These are phyloP conservation scores for Candida dajiaensis DNA, from an alignment of 805 yeast genomes.

Conservation along the genomic window DNA sequence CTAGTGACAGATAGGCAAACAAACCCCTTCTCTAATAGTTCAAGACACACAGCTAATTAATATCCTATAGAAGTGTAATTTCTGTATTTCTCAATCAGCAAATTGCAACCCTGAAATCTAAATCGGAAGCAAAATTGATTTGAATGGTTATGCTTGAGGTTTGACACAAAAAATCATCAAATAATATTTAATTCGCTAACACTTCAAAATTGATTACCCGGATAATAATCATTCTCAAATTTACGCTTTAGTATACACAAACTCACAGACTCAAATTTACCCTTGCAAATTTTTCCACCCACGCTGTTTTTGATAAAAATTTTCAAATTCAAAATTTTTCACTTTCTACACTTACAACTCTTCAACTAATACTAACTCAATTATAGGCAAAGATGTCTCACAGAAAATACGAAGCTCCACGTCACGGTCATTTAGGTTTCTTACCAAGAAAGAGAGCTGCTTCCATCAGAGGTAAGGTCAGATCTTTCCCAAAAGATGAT, in stretches of 20 bases:
- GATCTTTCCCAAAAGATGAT: slow-evolving; percentile 99
- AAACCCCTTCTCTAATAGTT: too few relatives aligned
- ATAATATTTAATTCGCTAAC: too few relatives aligned
- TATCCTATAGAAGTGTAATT: too few relatives aligned
- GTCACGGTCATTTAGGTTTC: slow-evolving; percentile 99
- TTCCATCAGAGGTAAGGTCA: slow-evolving; percentile 96
- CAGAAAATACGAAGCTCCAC: slow-evolving; percentile 99
- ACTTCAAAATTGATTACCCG: background rate
- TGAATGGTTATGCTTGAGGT: too few relatives aligned
- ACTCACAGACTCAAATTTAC: background rate
- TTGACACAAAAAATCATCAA: too few relatives aligned
- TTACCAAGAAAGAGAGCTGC: slow-evolving; percentile 99
- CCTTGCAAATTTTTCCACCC: background rate
- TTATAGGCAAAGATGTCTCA: slow-evolving; percentile 71
- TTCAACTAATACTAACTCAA: slow-evolving; percentile 20
- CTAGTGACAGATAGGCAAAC: too few relatives aligned
- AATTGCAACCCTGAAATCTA: too few relatives aligned
- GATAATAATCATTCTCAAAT: background rate
- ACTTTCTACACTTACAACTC: slow-evolving; percentile 6
- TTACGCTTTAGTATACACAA: background rate
- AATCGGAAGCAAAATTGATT: too few relatives aligned
- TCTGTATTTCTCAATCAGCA: too few relatives aligned
- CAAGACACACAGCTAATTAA: too few relatives aligned
- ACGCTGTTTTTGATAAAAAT: slow-evolving; percentile 3
- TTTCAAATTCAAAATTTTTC: slow-evolving; percentile 16